Conservation (phyloP, 768 basidiomycete species). For the Tulasnella sp. region DNA sequence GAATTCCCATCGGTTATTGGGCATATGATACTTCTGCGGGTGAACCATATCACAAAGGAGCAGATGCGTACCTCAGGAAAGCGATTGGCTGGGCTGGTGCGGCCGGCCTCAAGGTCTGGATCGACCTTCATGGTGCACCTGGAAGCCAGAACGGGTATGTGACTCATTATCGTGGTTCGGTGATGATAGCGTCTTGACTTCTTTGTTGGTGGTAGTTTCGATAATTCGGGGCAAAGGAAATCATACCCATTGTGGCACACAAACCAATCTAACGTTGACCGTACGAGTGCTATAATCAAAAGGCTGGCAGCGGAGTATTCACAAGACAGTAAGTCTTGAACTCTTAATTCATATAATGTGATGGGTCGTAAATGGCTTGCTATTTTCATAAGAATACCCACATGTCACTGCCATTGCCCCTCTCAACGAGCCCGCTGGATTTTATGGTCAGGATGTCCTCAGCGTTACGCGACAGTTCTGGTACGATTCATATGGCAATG, state of each 20-base stretch:
- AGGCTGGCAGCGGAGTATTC: conserved; percentile 42
- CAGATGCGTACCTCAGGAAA: conserved; percentile 19
- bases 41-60: conserved; percentile 46
- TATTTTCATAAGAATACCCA: too few species aligned
- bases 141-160: conserved; percentile 52
- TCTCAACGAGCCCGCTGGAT: conserved; percentile 69
- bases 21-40: conserved; percentile 68
- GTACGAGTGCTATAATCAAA: conserved; percentile 50
- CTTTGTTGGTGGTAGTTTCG: conserved; percentile 37
- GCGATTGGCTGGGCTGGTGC: conserved; percentile 43
- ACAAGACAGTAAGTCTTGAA: too few species aligned
- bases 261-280: conserved; percentile 48
- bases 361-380: too few species aligned
- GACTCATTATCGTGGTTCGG: neutral
- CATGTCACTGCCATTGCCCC: conserved; percentile 47
- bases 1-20: conserved; percentile 77
- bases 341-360: too few species aligned
- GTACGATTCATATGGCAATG: conserved; percentile 43
- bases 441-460: conserved; percentile 32
- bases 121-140: conserved; percentile 75
- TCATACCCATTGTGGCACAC: conserved; percentile 63
- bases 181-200: neutral
- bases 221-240: conserved; percentile 63
- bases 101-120: conserved; percentile 74
- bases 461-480: conserved; percentile 45